Conservation (phyloP, 257 asterid genomes). For the Solanum pimpinellifolium region DNA sequence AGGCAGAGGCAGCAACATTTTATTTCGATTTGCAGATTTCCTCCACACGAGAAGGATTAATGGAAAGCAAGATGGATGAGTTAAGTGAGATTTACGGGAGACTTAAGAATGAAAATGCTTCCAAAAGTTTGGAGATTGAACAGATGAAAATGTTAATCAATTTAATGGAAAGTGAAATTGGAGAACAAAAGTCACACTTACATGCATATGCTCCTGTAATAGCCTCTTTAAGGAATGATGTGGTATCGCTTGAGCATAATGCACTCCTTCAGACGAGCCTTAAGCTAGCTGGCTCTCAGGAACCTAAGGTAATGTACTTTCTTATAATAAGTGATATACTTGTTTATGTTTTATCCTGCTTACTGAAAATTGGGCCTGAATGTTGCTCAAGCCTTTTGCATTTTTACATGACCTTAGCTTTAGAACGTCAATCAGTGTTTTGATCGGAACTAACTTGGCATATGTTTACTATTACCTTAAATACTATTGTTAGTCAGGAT, state of each 20-base stretch:
- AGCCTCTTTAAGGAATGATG: constrained; percentile 46
- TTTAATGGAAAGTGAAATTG: constrained; percentile 47
- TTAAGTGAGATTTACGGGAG: constrained; percentile 39
- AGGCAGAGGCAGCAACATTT: constrained; percentile 61
- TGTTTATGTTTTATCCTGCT: not conserved
- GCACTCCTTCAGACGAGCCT: constrained; percentile 32
- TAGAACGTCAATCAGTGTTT: not conserved
- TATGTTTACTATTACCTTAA: not conserved
- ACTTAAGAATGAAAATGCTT: constrained; percentile 31
- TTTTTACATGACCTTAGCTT: not conserved
- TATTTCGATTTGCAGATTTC: constrained; percentile 78
- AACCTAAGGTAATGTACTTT: constrained; percentile 42
- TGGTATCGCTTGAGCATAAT: constrained; percentile 57
- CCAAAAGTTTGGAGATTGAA: constrained; percentile 41
- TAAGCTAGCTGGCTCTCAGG: constrained; percentile 17
- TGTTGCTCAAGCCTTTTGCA: not conserved
- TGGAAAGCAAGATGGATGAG: constrained; percentile 62
- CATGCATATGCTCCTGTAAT: constrained; percentile 47
- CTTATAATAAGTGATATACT: not conserved
- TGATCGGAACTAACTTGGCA: not conserved
- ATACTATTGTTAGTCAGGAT: not conserved
- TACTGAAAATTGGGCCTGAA: not conserved
- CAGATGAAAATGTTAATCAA: constrained; percentile 39
- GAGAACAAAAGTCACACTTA: constrained; percentile 37
- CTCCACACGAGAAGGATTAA: constrained; percentile 44